A percentile compares a stretch with the other conserved stretches of the same genome.
Evolutionary conservation across 495 filamentous ascomycete genomes (phyloP).

Genomic region (Penicillium arizonense): DNA sequence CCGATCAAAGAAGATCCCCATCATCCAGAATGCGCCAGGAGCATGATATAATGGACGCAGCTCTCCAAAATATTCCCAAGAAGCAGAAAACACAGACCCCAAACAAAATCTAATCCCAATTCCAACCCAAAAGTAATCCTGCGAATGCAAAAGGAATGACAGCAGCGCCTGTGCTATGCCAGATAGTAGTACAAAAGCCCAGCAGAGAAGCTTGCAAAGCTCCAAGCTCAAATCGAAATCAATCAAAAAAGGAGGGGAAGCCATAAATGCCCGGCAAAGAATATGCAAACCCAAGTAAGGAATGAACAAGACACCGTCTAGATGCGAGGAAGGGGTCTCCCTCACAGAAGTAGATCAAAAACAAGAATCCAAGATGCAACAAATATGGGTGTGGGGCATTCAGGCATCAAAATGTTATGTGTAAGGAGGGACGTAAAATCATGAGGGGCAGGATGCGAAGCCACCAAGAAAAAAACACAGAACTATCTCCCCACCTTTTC

Average conservation of each 20-base stretch:
- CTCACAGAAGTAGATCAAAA: constrained; percentile 5
- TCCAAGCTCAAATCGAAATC: too few species aligned
- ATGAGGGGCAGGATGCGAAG: constrained; percentile 21
- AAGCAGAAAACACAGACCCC: constrained; percentile 1
- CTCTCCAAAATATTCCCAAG: constrained; percentile 19
- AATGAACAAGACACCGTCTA: constrained; percentile 44
- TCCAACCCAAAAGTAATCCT: constrained; percentile 33
- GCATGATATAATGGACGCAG: constrained; percentile 3
- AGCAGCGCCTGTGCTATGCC: constrained; percentile 46
- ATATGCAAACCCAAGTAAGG: constrained; percentile 37
- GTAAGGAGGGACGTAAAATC: constrained; percentile 46
- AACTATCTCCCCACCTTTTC: background rate
- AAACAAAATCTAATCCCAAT: constrained; percentile 16
- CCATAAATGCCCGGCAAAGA: constrained; percentile 35
- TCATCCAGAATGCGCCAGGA: background rate
- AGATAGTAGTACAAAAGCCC: constrained; percentile 40
- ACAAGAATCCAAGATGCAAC: constrained; percentile 17
- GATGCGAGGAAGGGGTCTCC: constrained; percentile 23
- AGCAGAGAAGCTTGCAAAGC: constrained; percentile 12
- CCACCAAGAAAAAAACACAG: background rate
- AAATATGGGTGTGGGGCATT: constrained; percentile 28
- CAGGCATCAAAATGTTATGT: constrained; percentile 28
- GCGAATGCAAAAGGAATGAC: constrained; percentile 46
- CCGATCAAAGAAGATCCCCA: background rate
- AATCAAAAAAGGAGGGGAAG: constrained; percentile 36